Base-by-base conservation (phyloP, 768 basidiomycete species). In the Rhodosporidiobolus odoratus region DNA sequence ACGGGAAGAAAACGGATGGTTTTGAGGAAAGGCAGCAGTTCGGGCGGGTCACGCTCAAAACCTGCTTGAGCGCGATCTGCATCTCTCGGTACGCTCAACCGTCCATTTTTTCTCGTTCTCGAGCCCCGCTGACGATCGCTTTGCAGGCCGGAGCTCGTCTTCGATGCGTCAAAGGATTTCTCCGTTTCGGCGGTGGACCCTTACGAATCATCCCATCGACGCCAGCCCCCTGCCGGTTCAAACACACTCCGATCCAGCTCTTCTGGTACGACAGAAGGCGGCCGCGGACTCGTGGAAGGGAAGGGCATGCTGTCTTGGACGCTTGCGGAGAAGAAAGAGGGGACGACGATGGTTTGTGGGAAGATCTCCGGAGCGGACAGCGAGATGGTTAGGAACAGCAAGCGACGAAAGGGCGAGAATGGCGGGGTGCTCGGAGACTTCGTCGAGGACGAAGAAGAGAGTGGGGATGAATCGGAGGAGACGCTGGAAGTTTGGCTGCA, bases 231-330 rank as follows among this genome's bases (percentile, higher is more conserved):
- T 2, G 41, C 34, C 25, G 48, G 23, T 6, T 16, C 12, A 4
- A 27, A 52, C 34, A 45, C 19, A 6, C 50, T 59, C 27, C 5
- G 65, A 3, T 56, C 63, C 27, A 34, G 45, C 34, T 13, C 23
- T 7, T 34, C 40, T 23, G 41, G n/a, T 15, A 4, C 47, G 8
- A n/a, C n/a, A n/a, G n/a, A n/a, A n/a, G n/a, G n/a, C n/a, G 66
- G 54, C 25, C 57, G 61, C 2, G 63, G 56, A 0, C 48, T 75
- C 38, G 70, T 75, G n/a, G 74, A 75, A 58, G 74, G 74, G 34
- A 75, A 75, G 35, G 70, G 74, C 16, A 75, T 75, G 74, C 62
- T 75, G 16, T 75, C 74, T 16, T 75, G 74, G 74, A 64, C 68
- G 5, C 27, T 75, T 48, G 70, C 69, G 16, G 74, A 75, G 41